Evolutionary conservation across 176 grass and related monocot species (phyloP).

Genomic region (Oryza punctata): DNA sequence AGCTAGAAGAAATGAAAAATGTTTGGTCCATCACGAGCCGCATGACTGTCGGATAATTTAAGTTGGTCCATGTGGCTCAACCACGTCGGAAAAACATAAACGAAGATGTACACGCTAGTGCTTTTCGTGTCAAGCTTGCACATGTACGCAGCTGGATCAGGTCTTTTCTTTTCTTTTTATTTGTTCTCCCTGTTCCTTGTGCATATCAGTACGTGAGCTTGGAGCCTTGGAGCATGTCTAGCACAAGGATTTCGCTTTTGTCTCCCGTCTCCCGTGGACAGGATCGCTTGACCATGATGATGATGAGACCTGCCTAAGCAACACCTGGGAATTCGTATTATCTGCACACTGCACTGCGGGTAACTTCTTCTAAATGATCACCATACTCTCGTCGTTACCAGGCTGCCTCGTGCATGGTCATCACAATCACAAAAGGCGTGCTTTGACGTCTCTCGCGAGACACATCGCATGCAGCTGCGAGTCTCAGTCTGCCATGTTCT

Average conservation of each 20-base stretch:
- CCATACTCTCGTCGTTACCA: neutral
- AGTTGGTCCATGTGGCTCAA: constrained; percentile 7
- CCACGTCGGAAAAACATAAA: neutral
- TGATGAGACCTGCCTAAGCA: neutral
- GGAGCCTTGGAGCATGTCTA: neutral
- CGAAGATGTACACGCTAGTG: constrained; percentile 31
- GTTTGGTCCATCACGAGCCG: neutral
- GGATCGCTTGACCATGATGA: neutral
- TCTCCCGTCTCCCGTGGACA: neutral
- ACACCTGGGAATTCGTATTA: neutral
- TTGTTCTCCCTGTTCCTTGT: neutral
- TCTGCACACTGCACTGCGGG: neutral
- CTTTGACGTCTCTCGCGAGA: neutral
- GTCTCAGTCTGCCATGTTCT: neutral
- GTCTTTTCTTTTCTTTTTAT: neutral
- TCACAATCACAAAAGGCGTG: neutral
- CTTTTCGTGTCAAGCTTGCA: constrained; percentile 31
- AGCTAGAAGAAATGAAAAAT: neutral
- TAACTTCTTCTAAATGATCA: neutral
- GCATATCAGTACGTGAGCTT: neutral
- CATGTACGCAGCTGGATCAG: neutral
- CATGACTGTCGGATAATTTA: neutral
- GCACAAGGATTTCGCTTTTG: neutral
- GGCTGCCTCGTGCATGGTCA: neutral
- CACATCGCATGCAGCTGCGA: neutral